Evolutionary conservation across 2,329 filamentous ascomycete species (phyloP), one percentile per base, ranked within the genome.

Genomic region (Fusarium sterilihyphosum): DNA sequence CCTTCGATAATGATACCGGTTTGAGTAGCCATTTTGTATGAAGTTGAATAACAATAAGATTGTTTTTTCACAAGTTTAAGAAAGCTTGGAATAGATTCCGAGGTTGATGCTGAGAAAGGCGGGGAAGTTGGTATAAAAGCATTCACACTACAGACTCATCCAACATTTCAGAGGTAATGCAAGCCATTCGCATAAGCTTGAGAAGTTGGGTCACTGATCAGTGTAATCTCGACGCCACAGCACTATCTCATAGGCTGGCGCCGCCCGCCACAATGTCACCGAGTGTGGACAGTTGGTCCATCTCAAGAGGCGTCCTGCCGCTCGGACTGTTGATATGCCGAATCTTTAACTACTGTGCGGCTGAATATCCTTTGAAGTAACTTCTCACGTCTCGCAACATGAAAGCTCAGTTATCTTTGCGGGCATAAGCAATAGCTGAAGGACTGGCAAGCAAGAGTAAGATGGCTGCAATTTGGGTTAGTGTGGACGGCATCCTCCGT

Each of bases 1-100:
- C 69, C 74, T 31, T 74, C 70, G 6, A 77, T 26, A 16, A 70
- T 49, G 40, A 78, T 71, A 16, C 77, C 77, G 17, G 61, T 43
- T 61, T 78, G 77, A 5, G 61, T 61, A 12, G 71, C 49, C 76
- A 78, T 78, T 58, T 35, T 47, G 1, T 20, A 9, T 6, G 11
- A 31, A 3, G 11, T 38, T 24, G 10, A 7, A 29, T 12, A 10
- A 24, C 10, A 6, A n/a, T 3, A 29, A 20, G 14, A n/a, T 14
- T 22, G 7, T 11, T 3, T 22, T 3, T 20, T 12, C 18, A 9
- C 35, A 3, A 3, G 4, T 26, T 46, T 13, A 35, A 47, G 13
- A 31, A 22, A 44, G 17, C 3, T n/a, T 26, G 4, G 31, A 13
- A 35, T 6, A 2, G 20, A 12, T 31, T n/a, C 46, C 22, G 14